Conservation (phyloP, 2,329 filamentous ascomycete genomes). For the Claviceps purpurea region DNA sequence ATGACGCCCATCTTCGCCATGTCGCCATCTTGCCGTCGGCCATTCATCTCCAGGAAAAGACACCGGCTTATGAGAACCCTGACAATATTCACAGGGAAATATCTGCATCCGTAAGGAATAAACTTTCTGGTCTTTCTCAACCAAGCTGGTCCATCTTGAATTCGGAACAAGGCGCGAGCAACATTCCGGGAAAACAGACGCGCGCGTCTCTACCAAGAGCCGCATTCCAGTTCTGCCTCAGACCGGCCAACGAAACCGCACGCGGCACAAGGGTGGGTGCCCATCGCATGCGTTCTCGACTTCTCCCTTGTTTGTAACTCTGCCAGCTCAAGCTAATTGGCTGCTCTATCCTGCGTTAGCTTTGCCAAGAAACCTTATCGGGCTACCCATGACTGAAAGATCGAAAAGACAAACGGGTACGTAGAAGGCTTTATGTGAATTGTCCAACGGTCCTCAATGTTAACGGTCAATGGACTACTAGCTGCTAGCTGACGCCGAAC, state of each 20-base stretch:
- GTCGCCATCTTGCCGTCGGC: background rate
- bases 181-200: background rate
- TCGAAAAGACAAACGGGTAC: background rate
- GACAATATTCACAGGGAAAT: background rate
- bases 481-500: background rate
- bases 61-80: background rate
- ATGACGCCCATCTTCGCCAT: background rate
- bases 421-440: no score
- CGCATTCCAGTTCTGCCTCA: background rate
- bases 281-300: background rate
- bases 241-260: background rate
- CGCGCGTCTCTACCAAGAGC: background rate
- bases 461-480: background rate
- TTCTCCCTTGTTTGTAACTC: background rate
- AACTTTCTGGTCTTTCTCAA: background rate
- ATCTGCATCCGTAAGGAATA: background rate
- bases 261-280: background rate
- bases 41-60: background rate
- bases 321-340: background rate
- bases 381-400: background rate
- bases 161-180: background rate
- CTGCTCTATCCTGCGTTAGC: background rate
- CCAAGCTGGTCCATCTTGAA: background rate
- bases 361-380: background rate
- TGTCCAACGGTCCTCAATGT: background rate